Base-by-base conservation (phyloP, 768 basidiomycete genomes). In the Paxillus ammoniavirescens region DNA sequence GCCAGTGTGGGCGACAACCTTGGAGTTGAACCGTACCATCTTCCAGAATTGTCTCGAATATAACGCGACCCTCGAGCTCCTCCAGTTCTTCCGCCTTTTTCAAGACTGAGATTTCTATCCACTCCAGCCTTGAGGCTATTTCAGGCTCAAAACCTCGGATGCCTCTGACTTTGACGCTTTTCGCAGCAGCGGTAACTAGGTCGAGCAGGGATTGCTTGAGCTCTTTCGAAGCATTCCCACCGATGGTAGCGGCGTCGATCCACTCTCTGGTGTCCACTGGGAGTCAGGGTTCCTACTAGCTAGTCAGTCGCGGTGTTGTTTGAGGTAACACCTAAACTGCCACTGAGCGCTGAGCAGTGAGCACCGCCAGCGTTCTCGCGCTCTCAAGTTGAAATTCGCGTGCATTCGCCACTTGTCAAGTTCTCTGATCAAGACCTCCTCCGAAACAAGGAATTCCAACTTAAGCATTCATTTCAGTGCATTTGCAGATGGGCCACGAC, bases 71-170 rank as follows among this genome's bases (percentile, higher is more conserved):
- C 61, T 82, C 81, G 5, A 56, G 56, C 58, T 73, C 75, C 30
- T 55, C 63, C 1, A 75, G 72, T 47, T 78, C 80, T 50, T 82
- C 80, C 8, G 61, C 56, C 52, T 81, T 81, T 41, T 65, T 60
- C 1, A 69, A 44, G 15, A 82, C 56, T 1, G 78, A 80, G 0
- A 77, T 63, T 23, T 81, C 78, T 1, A 68, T 73, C 43, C 75
- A 69, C 4, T 42, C 33, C 38, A 77, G 41, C 5, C 72, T 54
- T 1, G 65, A 65, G 15, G 42, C 33, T 23, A 67, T 58, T 10
- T 54, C 58, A 13, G 60, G 26, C 23, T 66, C 66, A 50, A 70
- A 64, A 1, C 66, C 62, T 28, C 52, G 57, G 9, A 47, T 49
- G 21, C 50, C 57, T 31, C 51, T 50, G 52, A 62, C 38, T 12